Evolutionary conservation across 2,329 filamentous ascomycete genomes (phyloP).

Genomic region (Penicillium occitanis): DNA sequence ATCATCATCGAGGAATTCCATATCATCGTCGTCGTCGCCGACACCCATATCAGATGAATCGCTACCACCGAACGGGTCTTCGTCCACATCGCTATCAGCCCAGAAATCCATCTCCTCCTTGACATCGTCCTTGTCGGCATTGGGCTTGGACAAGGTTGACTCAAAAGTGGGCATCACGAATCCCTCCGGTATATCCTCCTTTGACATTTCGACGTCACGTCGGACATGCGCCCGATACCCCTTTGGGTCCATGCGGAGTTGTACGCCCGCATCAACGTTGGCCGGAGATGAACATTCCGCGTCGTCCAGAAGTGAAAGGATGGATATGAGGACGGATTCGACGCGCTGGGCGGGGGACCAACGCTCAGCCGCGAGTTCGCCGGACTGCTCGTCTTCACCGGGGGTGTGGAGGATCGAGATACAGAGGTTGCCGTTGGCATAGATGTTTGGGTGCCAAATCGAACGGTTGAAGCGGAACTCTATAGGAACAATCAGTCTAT

Average conservation of each 20-base stretch:
- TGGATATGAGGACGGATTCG: conserved; percentile 89
- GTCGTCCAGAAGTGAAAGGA: conserved; percentile 87
- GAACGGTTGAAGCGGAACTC: conserved; percentile 80
- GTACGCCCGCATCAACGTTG: conserved; percentile 88
- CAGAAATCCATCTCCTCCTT: conserved; percentile 78
- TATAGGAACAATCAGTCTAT: conserved; percentile 25
- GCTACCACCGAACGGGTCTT: conserved; percentile 66
- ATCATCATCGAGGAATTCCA: conserved; percentile 27
- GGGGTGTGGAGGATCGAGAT: conserved; percentile 95
- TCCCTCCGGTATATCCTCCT: conserved; percentile 73
- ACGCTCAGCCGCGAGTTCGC: conserved; percentile 83
- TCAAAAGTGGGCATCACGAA: conserved; percentile 70
- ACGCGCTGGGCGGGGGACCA: conserved; percentile 94
- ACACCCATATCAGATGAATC: conserved; percentile 48
- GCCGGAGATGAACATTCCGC: conserved; percentile 91
- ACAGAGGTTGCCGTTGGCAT: conserved; percentile 84
- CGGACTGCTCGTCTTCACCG: conserved; percentile 89
- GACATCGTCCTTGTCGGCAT: conserved; percentile 51
- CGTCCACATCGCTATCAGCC: conserved; percentile 72
- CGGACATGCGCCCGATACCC: conserved; percentile 69
- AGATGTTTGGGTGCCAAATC: conserved; percentile 92
- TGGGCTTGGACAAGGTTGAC: conserved; percentile 56
- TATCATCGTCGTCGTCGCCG: conserved; percentile 15
- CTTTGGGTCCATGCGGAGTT: conserved; percentile 71
- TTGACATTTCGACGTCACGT: conserved; percentile 70